phyloP scores from a whole-genome alignment of 148 eudicot genomes.

The Rhododendron vialii region DNA sequence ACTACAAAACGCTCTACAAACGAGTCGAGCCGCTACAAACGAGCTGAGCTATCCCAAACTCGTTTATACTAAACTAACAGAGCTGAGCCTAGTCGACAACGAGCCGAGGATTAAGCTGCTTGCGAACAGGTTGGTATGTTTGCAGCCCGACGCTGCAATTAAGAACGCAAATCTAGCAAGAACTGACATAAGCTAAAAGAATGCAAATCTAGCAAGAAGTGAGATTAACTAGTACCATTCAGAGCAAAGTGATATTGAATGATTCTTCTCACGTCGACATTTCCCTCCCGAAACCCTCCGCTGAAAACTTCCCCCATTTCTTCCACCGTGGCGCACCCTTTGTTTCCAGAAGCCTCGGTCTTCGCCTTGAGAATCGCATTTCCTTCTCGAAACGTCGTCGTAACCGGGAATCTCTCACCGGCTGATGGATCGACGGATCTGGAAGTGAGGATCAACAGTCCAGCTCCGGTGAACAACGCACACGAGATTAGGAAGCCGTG shows the following conservation, averaged over 20 bases:
- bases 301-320: constrained; percentile 26
- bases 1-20: constrained; percentile 3
- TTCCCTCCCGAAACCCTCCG: constrained; percentile 1
- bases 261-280: constrained; percentile 7
- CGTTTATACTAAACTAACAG: no score
- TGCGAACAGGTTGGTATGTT: neutral
- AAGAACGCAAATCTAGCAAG: neutral
- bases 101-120: neutral
- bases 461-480: constrained; percentile 32
- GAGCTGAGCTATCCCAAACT: no score
- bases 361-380: neutral
- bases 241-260: constrained; percentile 6
- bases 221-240: neutral
- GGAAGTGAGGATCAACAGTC: constrained; percentile 42
- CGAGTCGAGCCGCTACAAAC: no score
- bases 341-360: neutral
- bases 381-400: neutral
- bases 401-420: constrained; percentile 7
- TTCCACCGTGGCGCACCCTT: constrained; percentile 23
- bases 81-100: no score
- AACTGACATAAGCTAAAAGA: no score
- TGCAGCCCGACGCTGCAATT: neutral
- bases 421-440: constrained; percentile 43
- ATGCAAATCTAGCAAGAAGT: neutral
- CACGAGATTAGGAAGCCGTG: constrained; percentile 24